Base-by-base conservation (phyloP, 768 basidiomycete species). In the Arthromyces matolae region DNA sequence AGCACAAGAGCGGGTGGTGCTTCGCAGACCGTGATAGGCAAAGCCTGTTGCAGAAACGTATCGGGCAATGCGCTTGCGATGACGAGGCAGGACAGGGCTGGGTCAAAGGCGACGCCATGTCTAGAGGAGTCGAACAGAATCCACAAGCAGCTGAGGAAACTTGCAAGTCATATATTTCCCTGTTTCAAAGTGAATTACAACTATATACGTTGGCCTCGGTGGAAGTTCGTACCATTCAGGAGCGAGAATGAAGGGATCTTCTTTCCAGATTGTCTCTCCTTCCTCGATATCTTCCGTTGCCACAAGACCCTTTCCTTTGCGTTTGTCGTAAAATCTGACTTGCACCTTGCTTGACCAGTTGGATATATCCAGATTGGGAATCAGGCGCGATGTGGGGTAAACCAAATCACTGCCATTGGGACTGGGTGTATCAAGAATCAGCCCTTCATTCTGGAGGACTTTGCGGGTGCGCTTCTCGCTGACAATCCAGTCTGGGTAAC, bases 381-480 rank as follows among this genome's bases (percentile, higher is more conserved):
- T 81, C 28, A 91, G 55, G 8, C 72, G 71, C 2, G 87, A 89
- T n/a, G 72, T 67, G 3, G 84, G 89, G 60, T 74, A 79, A 13
- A 71, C 61, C 18, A 58, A 49, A 40, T 60, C 49, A 9, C 51
- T 27, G 4, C 42, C 51, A 28, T 50, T 49, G 18, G 60, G 44
- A 24, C 49, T 42, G 19, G 42, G 38, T 22, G 61, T 42, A 20
- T 60, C 56, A 16, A 71, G 60, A 18, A 78, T 64, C 25, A 84
- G 68, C 0, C 80, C 81, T 49, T 79, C 76, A 16, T 60, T 68
- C 53, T 86, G 83, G 2, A 93, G 67, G 39, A 87, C 67, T 63
- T 88, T 92, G 38, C 83, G 70, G 4, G 85, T 76, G 19, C 92
- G 78, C 59, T 91, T 93, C 64, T 93, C 92, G 62, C 88, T 89